Conservation (phyloP, 2,329 filamentous ascomycete species). For the Parastagonospora nodorum region DNA sequence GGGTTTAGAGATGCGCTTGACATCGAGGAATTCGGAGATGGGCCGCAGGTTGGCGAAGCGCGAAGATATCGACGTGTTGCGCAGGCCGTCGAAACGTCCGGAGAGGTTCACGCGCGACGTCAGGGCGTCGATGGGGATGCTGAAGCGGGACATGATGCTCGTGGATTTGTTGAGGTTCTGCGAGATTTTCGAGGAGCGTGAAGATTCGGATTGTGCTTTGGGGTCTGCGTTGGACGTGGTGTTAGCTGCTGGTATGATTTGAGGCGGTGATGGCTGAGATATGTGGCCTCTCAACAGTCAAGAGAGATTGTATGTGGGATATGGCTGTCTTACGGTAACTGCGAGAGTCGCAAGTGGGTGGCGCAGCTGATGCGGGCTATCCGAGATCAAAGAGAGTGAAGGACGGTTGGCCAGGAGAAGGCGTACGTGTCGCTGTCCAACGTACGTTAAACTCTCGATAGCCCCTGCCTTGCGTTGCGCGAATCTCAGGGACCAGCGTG, state of each 20-base stretch:
- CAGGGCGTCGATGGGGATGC: conserved; percentile 88
- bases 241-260: conserved; percentile 26
- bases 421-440: conserved; percentile 12
- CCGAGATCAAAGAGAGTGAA: conserved; percentile 11
- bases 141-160: conserved; percentile 77
- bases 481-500: conserved; percentile 14
- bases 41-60: conserved; percentile 93
- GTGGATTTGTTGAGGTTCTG: conserved; percentile 7
- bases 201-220: conserved; percentile 28
- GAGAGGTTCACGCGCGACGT: conserved; percentile 87
- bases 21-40: conserved; percentile 89
- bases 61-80: conserved; percentile 75
- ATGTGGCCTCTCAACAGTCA: conserved; percentile 35
- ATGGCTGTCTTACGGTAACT: conserved; percentile 35
- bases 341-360: conserved; percentile 15
- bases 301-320: conserved; percentile 16
- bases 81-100: conserved; percentile 83
- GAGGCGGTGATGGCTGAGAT: conserved; percentile 11
- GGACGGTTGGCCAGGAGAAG: conserved; percentile 2
- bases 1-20: conserved; percentile 95
- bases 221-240: conserved; percentile 34
- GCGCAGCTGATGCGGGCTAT: conserved; percentile 32
- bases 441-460: conserved; percentile 4
- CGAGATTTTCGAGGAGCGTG: conserved; percentile 8
- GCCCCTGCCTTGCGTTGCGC: conserved; percentile 16